Conservation (phyloP, 495 filamentous ascomycete genomes). For the Neurospora sp. region DNA sequence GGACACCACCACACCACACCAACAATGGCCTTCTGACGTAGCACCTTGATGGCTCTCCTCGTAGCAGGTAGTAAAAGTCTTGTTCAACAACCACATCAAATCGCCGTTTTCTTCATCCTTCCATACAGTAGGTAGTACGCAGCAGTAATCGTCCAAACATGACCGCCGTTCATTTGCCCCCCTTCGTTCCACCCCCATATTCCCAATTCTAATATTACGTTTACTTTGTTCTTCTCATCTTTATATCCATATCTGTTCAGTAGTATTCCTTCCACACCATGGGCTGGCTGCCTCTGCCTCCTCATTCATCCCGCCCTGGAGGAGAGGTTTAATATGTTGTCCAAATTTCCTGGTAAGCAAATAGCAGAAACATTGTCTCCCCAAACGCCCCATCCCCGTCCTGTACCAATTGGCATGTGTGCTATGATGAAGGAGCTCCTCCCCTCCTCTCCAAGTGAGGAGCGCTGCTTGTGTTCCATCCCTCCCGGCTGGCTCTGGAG, state of each 20-base stretch:
- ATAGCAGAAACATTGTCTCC: background rate
- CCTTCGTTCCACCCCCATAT: background rate
- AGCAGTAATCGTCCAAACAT: background rate
- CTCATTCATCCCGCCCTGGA: background rate
- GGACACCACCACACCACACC: background rate
- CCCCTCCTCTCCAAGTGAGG: background rate
- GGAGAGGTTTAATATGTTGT: background rate
- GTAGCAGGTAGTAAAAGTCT: background rate
- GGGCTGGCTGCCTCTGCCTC: background rate
- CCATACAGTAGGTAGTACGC: background rate
- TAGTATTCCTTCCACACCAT: background rate
- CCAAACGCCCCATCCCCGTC: background rate
- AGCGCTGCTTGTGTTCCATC: background rate
- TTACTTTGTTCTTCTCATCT: background rate
- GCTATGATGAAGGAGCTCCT: background rate
- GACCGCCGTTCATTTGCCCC: background rate
- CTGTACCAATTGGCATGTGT: background rate
- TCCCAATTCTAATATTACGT: background rate
- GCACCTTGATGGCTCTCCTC: background rate
- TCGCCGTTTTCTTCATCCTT: background rate
- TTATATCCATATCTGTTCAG: background rate
- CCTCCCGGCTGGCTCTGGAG: background rate
- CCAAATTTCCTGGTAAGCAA: background rate
- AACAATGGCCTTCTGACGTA: background rate
- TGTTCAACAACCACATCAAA: background rate